Evolutionary conservation across 768 basidiomycete genomes (phyloP).

Genomic region (Phallus indusiatus): DNA sequence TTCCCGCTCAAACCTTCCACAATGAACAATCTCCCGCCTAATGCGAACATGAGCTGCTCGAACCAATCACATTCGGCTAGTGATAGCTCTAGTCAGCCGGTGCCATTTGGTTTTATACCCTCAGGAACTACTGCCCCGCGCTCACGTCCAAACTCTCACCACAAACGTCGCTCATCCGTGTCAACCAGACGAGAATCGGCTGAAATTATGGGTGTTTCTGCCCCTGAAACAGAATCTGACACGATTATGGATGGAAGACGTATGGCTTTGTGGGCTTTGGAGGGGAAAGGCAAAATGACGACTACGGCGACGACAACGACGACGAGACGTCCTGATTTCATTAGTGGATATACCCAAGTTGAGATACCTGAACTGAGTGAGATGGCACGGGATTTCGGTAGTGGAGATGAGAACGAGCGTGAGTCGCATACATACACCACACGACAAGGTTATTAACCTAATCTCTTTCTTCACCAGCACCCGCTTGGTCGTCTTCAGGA

Average conservation of each 20-base stretch:
- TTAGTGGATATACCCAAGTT: constrained; percentile 49
- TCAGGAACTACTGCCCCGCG: constrained; percentile 34
- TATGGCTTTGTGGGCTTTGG: constrained; percentile 77
- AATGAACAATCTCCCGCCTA: constrained; percentile 27
- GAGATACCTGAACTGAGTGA: constrained; percentile 74
- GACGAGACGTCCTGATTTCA: constrained; percentile 20
- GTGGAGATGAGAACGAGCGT: constrained; percentile 36
- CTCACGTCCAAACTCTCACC: constrained; percentile 52
- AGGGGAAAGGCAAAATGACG: constrained; percentile 62
- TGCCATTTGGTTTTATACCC: constrained; percentile 2
- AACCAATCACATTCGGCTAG: too few relatives aligned
- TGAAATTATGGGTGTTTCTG: constrained; percentile 72
- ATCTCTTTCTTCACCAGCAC: not conserved
- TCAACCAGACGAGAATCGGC: constrained; percentile 86
- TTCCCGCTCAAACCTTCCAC: constrained; percentile 29
- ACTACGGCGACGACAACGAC: constrained; percentile 34
- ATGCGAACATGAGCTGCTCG: constrained; percentile 14
- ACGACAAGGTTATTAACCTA: not conserved
- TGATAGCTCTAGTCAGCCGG: too few relatives aligned
- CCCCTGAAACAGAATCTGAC: constrained; percentile 46
- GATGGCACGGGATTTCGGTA: constrained; percentile 57
- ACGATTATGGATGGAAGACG: constrained; percentile 67
- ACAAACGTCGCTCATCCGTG: constrained; percentile 77
- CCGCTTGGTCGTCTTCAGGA: not conserved
- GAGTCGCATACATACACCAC: constrained; percentile 10